Conservation (phyloP, 225 moss, liverwort and hornwort genomes). For the Lunularia cruciata region DNA sequence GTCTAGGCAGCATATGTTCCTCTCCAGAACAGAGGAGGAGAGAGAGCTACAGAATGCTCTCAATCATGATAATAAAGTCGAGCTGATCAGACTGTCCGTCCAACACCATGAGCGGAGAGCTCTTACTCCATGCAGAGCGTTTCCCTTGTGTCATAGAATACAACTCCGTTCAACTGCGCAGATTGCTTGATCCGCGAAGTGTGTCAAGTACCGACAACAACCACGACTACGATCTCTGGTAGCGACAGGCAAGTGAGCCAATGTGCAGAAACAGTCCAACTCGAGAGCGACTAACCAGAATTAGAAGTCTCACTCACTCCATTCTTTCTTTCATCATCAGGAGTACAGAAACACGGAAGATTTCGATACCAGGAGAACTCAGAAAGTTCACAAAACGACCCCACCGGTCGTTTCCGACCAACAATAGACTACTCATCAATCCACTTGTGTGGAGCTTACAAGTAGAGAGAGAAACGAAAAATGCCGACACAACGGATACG, state of each 20-base stretch:
- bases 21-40: neutral
- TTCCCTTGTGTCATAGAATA: neutral
- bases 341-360: neutral
- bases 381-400: neutral
- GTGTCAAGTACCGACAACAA: too few relatives aligned
- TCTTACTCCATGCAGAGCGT: neutral
- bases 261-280: neutral
- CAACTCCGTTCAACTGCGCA: neutral
- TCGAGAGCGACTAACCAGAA: neutral
- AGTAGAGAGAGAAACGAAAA: too few relatives aligned
- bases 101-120: neutral
- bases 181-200: neutral
- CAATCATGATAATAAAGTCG: neutral
- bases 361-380: neutral
- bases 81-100: neutral
- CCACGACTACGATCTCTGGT: too few relatives aligned
- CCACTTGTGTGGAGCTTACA: neutral
- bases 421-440: neutral
- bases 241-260: too few relatives aligned
- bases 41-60: neutral
- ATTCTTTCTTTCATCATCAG: neutral
- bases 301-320: neutral
- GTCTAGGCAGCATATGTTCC: neutral
- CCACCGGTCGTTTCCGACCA: neutral
- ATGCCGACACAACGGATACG: neutral